Conservation (phyloP, 192 early-diverging fungal species). For the Coemansia sp. region DNA sequence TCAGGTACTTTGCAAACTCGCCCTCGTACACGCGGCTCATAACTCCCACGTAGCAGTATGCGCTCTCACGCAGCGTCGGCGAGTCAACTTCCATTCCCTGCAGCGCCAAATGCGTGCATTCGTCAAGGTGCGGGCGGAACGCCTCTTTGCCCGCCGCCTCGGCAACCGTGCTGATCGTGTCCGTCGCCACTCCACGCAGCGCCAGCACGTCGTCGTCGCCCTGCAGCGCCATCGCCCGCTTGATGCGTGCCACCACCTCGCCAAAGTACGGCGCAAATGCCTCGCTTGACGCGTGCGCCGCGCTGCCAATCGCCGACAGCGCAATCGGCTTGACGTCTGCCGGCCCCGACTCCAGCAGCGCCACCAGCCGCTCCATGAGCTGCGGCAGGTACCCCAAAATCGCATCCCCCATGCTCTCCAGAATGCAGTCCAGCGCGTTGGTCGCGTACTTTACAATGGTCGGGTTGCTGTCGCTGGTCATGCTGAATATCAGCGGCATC, state of each 20-base stretch:
- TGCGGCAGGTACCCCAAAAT: conserved; percentile 77
- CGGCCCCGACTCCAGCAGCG: conserved; percentile 67
- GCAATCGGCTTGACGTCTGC: conserved; percentile 74
- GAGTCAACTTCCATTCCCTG: conserved; percentile 75
- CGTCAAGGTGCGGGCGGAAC: conserved; percentile 73
- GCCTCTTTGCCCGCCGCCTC: conserved; percentile 81
- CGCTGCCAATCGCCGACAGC: conserved; percentile 82
- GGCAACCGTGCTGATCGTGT: conserved; percentile 80
- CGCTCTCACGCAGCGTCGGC: conserved; percentile 76
- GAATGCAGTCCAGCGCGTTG: conserved; percentile 84
- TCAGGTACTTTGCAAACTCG: conserved; percentile 78
- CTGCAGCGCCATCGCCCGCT: conserved; percentile 67
- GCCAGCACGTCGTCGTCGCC: conserved; percentile 66
- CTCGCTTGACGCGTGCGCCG: conserved; percentile 79
- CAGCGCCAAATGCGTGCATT: conserved; percentile 72
- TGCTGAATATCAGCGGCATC: conserved; percentile 79
- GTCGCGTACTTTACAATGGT: conserved; percentile 77
- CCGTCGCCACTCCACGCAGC: conserved; percentile 82
- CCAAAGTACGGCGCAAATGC: conserved; percentile 72
- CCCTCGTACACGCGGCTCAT: conserved; percentile 76
- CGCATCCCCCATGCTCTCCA: conserved; percentile 79
- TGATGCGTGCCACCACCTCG: conserved; percentile 65
- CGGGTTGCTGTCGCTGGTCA: conserved; percentile 73
- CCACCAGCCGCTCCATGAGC: conserved; percentile 77
- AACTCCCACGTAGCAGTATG: conserved; percentile 82